These are phyloP conservation scores for Plasmodium billcollinsi DNA, from an alignment of 169 alveolate species.

Conservation along the genomic window DNA sequence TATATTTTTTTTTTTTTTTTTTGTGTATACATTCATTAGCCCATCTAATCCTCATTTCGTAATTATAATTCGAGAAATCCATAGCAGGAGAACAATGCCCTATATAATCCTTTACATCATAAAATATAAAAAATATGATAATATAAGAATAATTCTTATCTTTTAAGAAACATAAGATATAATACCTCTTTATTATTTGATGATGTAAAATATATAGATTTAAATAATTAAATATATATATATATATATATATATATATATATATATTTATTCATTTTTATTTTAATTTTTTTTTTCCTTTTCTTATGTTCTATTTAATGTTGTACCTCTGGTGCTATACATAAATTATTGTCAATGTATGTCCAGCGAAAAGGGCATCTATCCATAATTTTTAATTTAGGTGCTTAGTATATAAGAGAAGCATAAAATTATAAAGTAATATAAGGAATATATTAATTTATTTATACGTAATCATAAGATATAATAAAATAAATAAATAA, in stretches of 20 bases:
- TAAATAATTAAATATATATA: background rate
- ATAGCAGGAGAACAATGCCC: constrained; percentile 85
- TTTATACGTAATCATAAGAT: background rate
- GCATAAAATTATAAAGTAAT: background rate
- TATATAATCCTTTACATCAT: constrained; percentile 69
- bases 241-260: background rate
- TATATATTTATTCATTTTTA: background rate
- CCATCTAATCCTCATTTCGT: constrained; percentile 66
- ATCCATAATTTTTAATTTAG: constrained; percentile 63
- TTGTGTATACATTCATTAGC: constrained; percentile 77
- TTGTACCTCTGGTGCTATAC: constrained; percentile 85
- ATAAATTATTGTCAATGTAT: constrained; percentile 65
- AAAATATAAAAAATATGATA: background rate
- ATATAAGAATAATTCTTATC: background rate
- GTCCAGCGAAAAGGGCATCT: constrained; percentile 83
- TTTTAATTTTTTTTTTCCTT: background rate
- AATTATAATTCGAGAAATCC: constrained; percentile 77
- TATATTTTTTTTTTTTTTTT: constrained; percentile 8
- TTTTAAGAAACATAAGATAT: background rate
- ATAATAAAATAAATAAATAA: background rate
- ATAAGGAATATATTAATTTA: background rate
- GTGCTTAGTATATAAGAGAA: constrained; percentile 31
- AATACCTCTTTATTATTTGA: background rate
- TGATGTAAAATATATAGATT: background rate
- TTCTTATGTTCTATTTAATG: background rate